Evolutionary conservation across 495 filamentous ascomycete species (phyloP).

Genomic region (Daldinia loculata): DNA sequence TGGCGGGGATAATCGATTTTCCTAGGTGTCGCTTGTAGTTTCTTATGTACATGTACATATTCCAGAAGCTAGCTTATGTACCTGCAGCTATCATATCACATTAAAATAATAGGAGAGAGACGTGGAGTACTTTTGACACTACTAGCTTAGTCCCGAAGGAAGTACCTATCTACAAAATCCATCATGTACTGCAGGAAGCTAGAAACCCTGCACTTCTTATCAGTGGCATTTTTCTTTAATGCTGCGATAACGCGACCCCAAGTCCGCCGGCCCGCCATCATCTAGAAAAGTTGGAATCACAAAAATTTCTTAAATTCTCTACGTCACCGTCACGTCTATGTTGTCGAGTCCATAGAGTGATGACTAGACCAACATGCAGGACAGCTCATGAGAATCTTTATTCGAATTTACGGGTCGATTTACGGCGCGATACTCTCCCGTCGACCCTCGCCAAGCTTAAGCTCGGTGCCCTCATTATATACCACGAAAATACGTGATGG

Average conservation of each 20-base stretch:
- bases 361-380: conserved; percentile 56
- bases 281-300: conserved; percentile 24
- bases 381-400: conserved; percentile 63
- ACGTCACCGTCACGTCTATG: conserved; percentile 22
- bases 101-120: background rate
- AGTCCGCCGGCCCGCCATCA: conserved; percentile 8
- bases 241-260: conserved; percentile 24
- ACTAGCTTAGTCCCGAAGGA: too few species aligned
- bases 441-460: conserved; percentile 50
- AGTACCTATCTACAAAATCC: background rate
- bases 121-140: background rate
- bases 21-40: background rate
- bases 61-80: background rate
- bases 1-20: conserved; percentile 34
- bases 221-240: conserved; percentile 19
- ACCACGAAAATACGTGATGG: conserved; percentile 27
- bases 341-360: conserved; percentile 38
- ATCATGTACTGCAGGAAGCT: background rate
- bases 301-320: conserved; percentile 10
- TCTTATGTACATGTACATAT: conserved; percentile 1
- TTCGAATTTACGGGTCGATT: conserved; percentile 62
- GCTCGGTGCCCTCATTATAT: conserved; percentile 25
- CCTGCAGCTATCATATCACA: background rate
- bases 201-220: conserved; percentile 17
- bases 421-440: conserved; percentile 57